Evolutionary conservation across 208 protist species (phyloP), one percentile per base, ranked within the genome.

Genomic region (Wallacemonas sp.): DNA sequence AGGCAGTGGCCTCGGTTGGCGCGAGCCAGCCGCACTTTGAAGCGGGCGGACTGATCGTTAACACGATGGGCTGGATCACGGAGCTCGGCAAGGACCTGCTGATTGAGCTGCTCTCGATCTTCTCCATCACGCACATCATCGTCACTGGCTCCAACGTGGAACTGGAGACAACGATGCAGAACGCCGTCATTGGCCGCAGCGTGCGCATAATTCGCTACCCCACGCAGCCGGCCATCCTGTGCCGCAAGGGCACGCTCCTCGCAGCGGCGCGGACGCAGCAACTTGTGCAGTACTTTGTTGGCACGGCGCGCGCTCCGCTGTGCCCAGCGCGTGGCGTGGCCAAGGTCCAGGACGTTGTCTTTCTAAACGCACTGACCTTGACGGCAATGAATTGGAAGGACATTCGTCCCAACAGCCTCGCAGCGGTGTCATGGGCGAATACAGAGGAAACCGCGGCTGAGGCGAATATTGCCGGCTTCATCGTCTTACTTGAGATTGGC

Each of bases 81-180:
- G 81, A 81, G 8, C 61, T 92, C 21, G 77, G 81, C 12, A 72
- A 68, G 8, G 81, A 88, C 55, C 58, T 92, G 34, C 72, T 93
- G 34, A 79, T 81, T 27, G 82, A 96, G 56, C 44, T 93, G 5
- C 47, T 90, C 21, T 77, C 81, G 34, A 80, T 96, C 44, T 96
- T 96, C 60, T 47, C 74, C 23, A 81, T 90, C 24, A 92, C 87
- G 2, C 85, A 96, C 75, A 70, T 96, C 24, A 72, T 96, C 46
- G 61, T 96, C 17, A 81, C 80, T 12, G 87, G 85, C 0, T 77
- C 78, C 0, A 77, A 93, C 41, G 8, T 46, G n/a, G 76, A 87
- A 2, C 69, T 95, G 27, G 82, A 85, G 47, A 68, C 68, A 9
- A 77, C 77, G 19, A 33, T 93, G 27, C 26, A 61, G 33, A 89